Conservation (phyloP, 2,329 filamentous ascomycete genomes). For the Stachybotrys chlorohalonatus region DNA sequence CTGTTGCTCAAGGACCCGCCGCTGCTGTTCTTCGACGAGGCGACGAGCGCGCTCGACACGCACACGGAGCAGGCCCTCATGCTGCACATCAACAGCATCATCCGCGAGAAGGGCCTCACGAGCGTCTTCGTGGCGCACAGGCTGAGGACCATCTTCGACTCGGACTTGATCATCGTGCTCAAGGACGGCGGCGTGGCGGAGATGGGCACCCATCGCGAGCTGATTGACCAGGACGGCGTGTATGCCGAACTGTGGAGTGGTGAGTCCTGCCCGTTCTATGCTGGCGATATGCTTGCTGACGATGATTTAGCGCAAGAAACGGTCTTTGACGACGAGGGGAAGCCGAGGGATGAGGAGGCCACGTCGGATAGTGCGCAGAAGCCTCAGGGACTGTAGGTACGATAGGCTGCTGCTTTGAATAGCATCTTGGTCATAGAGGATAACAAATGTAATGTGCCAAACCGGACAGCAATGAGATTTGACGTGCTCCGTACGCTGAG, state of each 20-base stretch:
- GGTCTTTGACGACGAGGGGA: conserved; percentile 40
- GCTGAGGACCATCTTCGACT: conserved; percentile 86
- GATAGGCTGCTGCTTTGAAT: not conserved
- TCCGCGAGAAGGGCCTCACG: conserved; percentile 79
- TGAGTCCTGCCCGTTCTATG: conserved; percentile 32
- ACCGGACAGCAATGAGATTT: no score
- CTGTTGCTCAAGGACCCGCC: conserved; percentile 84
- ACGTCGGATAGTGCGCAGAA: conserved; percentile 4
- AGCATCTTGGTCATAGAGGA: not conserved
- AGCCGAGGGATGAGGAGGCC: conserved; percentile 22
- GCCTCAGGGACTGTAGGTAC: not conserved
- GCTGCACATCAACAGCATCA: conserved; percentile 84
- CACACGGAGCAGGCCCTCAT: conserved; percentile 88
- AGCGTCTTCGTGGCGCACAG: conserved; percentile 94
- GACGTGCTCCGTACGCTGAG: no score
- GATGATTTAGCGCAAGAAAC: conserved; percentile 49
- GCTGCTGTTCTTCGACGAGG: conserved; percentile 89
- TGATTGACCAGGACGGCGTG: conserved; percentile 69
- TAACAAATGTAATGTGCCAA: no score
- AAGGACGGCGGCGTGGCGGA: conserved; percentile 80
- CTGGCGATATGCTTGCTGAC: conserved; percentile 5
- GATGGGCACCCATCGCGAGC: conserved; percentile 74
- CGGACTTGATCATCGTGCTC: conserved; percentile 85
- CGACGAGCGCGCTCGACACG: conserved; percentile 84
- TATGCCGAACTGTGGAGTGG: conserved; percentile 89